A percentile compares a stretch with the other conserved stretches of the same genome.
Evolutionary conservation across 495 filamentous ascomycete genomes (phyloP).

Genomic region (Penicillium roqueforti): DNA sequence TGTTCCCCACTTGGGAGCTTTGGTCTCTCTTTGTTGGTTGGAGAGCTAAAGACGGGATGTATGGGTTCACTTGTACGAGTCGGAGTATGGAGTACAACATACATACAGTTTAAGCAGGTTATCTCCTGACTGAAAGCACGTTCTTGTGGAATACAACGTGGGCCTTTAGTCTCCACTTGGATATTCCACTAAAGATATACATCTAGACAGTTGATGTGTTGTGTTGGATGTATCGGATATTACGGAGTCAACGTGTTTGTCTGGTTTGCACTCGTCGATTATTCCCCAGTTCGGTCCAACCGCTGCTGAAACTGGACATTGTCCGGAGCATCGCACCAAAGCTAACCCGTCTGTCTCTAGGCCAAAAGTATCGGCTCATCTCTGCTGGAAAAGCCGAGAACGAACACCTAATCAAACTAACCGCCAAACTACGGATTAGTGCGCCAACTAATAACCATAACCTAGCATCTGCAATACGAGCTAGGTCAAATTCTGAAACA

Average conservation of each 20-base stretch:
- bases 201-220: too few relatives aligned
- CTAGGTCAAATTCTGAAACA: constrained; percentile 1
- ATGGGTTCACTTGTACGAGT: too few relatives aligned
- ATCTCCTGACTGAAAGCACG: too few relatives aligned
- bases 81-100: too few relatives aligned
- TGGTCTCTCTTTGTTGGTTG: constrained; percentile 9
- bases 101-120: too few relatives aligned
- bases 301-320: not conserved
- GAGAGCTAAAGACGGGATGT: constrained; percentile 16
- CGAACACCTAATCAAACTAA: constrained; percentile 5
- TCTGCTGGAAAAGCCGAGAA: not conserved
- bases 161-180: constrained; percentile 12
- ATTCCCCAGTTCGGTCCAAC: not conserved
- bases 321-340: not conserved
- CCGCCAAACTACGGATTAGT: too few relatives aligned
- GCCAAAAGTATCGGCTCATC: not conserved
- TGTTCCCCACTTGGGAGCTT: constrained; percentile 25
- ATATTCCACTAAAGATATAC: too few relatives aligned
- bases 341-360: not conserved
- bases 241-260: not conserved
- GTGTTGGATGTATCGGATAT: too few relatives aligned
- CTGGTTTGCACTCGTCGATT: not conserved
- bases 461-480: not conserved
- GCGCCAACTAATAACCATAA: constrained; percentile 5
- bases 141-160: too few relatives aligned